phyloP scores from a whole-genome alignment of 768 basidiomycete genomes.

The Mycena metata region DNA sequence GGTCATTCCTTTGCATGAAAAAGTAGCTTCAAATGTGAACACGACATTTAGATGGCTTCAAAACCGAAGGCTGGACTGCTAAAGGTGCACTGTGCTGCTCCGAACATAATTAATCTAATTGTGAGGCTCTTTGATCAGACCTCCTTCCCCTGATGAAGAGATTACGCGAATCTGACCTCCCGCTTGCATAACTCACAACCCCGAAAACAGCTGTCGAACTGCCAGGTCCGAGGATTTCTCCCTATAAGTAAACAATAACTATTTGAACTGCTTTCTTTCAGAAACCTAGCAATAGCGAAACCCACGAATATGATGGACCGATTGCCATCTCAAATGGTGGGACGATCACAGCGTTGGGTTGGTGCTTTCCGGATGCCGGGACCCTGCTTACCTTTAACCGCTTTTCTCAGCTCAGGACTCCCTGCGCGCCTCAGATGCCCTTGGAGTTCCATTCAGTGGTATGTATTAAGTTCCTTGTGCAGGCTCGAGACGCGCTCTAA shows the following conservation, averaged over 20 bases:
- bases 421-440: conserved; percentile 70
- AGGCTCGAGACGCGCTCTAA: neutral
- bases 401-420: conserved; percentile 69
- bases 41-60: conserved; percentile 86
- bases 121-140: conserved; percentile 61
- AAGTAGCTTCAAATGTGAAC: no score
- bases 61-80: conserved; percentile 76
- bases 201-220: conserved; percentile 71
- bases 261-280: conserved; percentile 38
- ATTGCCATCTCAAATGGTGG: conserved; percentile 82
- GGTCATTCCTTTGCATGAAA: no score
- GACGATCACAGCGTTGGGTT: conserved; percentile 64
- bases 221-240: conserved; percentile 48
- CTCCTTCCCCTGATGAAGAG: conserved; percentile 81
- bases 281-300: conserved; percentile 76
- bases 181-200: no score
- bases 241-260: no score
- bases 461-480: conserved; percentile 35
- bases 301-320: conserved; percentile 79
- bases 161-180: conserved; percentile 45
- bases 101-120: neutral
- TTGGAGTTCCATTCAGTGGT: conserved; percentile 78
- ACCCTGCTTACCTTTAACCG: neutral
- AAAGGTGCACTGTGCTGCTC: conserved; percentile 58
- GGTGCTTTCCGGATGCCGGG: neutral